Conservation (phyloP, 805 yeast species). For the Wickerhamiella qilinensis region DNA sequence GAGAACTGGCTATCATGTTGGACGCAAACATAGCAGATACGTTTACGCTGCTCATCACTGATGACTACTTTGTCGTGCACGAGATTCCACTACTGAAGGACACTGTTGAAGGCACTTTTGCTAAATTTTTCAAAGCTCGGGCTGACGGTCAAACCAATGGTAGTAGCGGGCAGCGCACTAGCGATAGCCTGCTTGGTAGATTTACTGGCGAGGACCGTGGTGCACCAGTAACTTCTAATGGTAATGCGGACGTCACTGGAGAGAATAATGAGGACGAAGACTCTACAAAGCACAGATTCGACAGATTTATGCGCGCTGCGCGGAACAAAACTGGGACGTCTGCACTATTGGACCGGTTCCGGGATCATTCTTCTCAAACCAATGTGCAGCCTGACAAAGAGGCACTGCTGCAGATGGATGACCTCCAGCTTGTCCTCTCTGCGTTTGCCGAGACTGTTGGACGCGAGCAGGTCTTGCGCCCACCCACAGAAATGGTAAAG, state of each 20-base stretch:
- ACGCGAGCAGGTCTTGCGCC: constrained; percentile 41
- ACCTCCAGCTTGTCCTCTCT: constrained; percentile 48
- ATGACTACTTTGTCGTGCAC: constrained; percentile 41
- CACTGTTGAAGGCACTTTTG: constrained; percentile 25
- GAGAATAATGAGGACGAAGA: constrained; percentile 18
- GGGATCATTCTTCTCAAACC: constrained; percentile 2
- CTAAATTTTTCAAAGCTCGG: constrained; percentile 28
- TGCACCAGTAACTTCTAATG: not conserved
- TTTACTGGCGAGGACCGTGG: not conserved
- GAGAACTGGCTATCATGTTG: constrained; percentile 30
- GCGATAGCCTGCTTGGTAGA: not conserved
- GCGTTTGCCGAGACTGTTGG: constrained; percentile 65
- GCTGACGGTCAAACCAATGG: no score
- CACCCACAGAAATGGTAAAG: constrained; percentile 33
- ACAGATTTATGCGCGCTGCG: constrained; percentile 9
- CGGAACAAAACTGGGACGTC: constrained; percentile 9
- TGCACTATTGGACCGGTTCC: not conserved
- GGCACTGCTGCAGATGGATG: constrained; percentile 23
- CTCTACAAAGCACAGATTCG: constrained; percentile 5
- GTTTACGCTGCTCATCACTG: constrained; percentile 55
- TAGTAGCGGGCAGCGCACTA: not conserved
- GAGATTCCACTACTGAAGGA: constrained; percentile 7
- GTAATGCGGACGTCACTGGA: constrained; percentile 3
- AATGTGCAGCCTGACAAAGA: constrained; percentile 9
- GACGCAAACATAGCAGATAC: constrained; percentile 63